phyloP scores from a whole-genome alignment of 2,329 filamentous ascomycete genomes.

The Penicillium sp. region DNA sequence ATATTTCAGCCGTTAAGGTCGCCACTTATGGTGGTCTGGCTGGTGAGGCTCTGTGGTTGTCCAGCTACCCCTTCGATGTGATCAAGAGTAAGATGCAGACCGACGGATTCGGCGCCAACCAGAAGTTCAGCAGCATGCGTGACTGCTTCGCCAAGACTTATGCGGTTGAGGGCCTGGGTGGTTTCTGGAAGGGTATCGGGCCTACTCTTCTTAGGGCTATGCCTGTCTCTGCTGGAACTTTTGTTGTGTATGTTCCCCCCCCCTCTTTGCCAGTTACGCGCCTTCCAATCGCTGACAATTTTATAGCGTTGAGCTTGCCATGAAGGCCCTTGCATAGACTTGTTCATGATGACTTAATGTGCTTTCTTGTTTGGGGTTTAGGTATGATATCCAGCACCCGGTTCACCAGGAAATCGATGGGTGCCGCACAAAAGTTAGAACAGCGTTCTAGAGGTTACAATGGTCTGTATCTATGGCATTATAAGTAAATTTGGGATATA shows the following conservation, averaged over 20 bases:
- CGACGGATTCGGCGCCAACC: slow-evolving; percentile 77
- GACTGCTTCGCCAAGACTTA: slow-evolving; percentile 88
- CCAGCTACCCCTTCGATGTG: slow-evolving; percentile 94
- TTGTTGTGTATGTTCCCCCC: slow-evolving; percentile 69
- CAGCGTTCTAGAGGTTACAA: slow-evolving; percentile 12
- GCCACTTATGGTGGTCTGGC: slow-evolving; percentile 91
- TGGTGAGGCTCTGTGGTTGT: slow-evolving; percentile 90
- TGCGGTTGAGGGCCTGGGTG: slow-evolving; percentile 72
- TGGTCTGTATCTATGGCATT: slow-evolving; percentile 1
- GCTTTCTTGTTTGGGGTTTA: slow-evolving; percentile 10
- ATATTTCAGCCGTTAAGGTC: slow-evolving; percentile 82
- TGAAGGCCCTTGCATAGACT: slow-evolving; percentile 50
- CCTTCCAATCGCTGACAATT: slow-evolving; percentile 21
- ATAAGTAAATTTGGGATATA: background rate
- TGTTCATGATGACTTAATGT: slow-evolving; percentile 15
- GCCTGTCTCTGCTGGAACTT: slow-evolving; percentile 97
- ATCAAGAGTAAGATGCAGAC: slow-evolving; percentile 99
- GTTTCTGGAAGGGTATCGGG: slow-evolving; percentile 93
- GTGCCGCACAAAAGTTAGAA: slow-evolving; percentile 20
- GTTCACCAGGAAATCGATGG: background rate
- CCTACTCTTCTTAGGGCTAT: slow-evolving; percentile 92
- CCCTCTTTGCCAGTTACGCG: background rate
- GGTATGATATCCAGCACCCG: slow-evolving; percentile 12
- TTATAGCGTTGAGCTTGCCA: slow-evolving; percentile 50
- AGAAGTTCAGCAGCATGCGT: slow-evolving; percentile 79